Evolutionary conservation across 495 filamentous ascomycete species (phyloP).

Genomic region (Talaromyces trachyspermus): DNA sequence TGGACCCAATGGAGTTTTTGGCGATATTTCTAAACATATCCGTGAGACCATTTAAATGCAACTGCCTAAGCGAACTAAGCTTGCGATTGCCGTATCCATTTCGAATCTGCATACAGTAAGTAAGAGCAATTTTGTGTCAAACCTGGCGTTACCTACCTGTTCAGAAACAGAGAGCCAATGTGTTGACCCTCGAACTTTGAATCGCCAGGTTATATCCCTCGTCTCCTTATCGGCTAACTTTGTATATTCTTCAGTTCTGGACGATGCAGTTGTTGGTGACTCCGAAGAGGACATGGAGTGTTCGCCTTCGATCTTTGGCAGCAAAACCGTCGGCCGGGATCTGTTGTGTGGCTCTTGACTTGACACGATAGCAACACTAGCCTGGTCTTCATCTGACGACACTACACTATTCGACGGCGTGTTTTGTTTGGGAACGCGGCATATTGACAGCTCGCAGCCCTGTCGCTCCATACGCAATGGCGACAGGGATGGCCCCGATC

Average conservation of each 20-base stretch:
- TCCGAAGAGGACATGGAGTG: not conserved
- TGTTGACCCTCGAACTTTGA: conserved; percentile 7
- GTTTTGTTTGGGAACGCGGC: conserved; percentile 2
- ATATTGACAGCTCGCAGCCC: conserved; percentile 6
- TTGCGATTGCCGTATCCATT: not conserved
- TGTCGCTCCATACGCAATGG: conserved; percentile 7
- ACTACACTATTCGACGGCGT: not conserved
- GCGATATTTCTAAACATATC: not conserved
- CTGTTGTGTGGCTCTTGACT: not conserved
- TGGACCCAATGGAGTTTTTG: not conserved
- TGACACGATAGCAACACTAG: not conserved
- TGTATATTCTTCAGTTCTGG: not conserved
- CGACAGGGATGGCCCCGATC: conserved; percentile 6
- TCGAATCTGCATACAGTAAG: not conserved
- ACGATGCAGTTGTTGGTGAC: not conserved
- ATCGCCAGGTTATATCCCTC: too few species aligned
- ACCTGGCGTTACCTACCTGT: conserved; percentile 4
- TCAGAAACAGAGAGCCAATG: conserved; percentile 5
- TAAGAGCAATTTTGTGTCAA: too few species aligned
- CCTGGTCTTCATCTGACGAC: not conserved
- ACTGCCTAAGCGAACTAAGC: not conserved
- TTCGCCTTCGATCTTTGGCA: conserved; percentile 1
- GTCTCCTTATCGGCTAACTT: not conserved
- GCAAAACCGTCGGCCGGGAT: not conserved
- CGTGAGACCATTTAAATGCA: too few species aligned